These are phyloP conservation scores for Camellia japonica DNA, from an alignment of 148 eudicot species.

Conservation along the genomic window DNA sequence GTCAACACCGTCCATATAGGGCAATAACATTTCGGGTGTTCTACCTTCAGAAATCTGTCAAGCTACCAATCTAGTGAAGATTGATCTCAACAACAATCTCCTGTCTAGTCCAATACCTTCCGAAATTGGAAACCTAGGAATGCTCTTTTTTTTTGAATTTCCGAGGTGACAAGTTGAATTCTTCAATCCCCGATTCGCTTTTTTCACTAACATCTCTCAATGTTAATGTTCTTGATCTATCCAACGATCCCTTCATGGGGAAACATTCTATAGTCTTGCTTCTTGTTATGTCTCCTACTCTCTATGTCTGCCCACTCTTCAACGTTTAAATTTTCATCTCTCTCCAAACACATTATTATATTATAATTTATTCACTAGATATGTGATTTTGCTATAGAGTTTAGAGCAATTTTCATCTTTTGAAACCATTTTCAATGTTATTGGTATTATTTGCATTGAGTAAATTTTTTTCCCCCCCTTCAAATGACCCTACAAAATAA, in stretches of 20 bases:
- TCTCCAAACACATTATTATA: too few relatives aligned
- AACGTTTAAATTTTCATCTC: too few relatives aligned
- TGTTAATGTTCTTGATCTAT: constrained; percentile 57
- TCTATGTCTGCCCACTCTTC: too few relatives aligned
- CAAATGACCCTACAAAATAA: too few relatives aligned
- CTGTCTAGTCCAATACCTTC: constrained; percentile 72
- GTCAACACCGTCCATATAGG: constrained; percentile 64
- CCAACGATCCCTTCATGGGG: constrained; percentile 66
- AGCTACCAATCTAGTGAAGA: constrained; percentile 63
- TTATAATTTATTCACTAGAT: too few relatives aligned
- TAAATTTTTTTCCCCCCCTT: too few relatives aligned
- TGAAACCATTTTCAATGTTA: too few relatives aligned
- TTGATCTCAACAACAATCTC: constrained; percentile 73
- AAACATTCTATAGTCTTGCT: constrained; percentile 38
- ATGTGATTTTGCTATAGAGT: too few relatives aligned
- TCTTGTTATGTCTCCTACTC: too few relatives aligned
- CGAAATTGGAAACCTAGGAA: constrained; percentile 57
- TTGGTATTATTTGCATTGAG: too few relatives aligned
- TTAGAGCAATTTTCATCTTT: too few relatives aligned
- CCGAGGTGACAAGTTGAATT: constrained; percentile 62
- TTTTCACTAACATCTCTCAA: constrained; percentile 58
- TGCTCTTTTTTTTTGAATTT: constrained; percentile 53
- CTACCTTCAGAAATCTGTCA: constrained; percentile 66
- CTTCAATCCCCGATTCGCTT: constrained; percentile 68
- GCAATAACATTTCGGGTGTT: constrained; percentile 64